phyloP scores from a whole-genome alignment of 169 alveolate species.

The Amoebophrya sp. region DNA sequence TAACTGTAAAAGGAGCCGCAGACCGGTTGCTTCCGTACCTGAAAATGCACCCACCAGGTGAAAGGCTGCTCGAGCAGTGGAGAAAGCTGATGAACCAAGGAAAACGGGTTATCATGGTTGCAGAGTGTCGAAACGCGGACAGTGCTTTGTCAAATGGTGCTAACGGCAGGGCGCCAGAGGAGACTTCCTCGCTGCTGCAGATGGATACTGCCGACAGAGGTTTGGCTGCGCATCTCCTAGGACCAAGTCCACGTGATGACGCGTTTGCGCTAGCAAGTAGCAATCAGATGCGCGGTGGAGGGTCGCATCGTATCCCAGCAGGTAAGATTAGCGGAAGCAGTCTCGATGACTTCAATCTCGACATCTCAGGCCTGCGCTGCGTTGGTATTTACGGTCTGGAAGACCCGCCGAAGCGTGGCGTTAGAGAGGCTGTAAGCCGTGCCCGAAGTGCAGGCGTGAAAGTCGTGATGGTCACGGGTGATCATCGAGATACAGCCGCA shows the following conservation, averaged over 20 bases:
- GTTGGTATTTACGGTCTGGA: constrained; percentile 75
- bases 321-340: not conserved
- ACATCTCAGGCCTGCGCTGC: not conserved
- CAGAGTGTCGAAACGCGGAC: not conserved
- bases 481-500: constrained; percentile 87
- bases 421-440: constrained; percentile 85
- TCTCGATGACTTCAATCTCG: not conserved
- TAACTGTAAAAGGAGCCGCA: not conserved
- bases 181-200: not conserved
- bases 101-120: not conserved
- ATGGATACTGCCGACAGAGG: not conserved
- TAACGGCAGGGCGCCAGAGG: not conserved
- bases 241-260: too few relatives aligned
- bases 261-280: too few relatives aligned
- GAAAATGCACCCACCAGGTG: not conserved
- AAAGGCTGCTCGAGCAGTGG: not conserved
- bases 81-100: not conserved
- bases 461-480: constrained; percentile 98
- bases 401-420: constrained; percentile 94
- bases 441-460: constrained; percentile 93
- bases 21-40: not conserved
- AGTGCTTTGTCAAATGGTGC: not conserved
- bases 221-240: not conserved
- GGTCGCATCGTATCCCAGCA: not conserved
- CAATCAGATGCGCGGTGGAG: not conserved